These are phyloP conservation scores for Dendrobium catenatum DNA, from an alignment of 106 monocot genomes.

Conservation along the genomic window DNA sequence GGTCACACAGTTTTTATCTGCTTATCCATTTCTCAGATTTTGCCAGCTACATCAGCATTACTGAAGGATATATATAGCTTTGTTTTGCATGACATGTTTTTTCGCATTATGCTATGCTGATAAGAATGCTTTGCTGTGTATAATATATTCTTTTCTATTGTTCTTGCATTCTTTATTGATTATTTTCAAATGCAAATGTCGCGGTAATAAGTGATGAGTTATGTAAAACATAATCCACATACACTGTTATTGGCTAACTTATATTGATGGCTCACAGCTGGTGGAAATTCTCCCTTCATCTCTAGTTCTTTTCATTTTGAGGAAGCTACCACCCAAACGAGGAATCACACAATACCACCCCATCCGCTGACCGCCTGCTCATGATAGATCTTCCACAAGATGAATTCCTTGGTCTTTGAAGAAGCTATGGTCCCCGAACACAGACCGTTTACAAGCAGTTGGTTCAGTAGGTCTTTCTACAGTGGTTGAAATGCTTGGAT, in stretches of 20 bases:
- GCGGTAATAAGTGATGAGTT: no score
- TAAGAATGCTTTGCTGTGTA: no score
- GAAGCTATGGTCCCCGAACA: background rate
- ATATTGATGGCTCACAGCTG: slow-evolving; percentile 1
- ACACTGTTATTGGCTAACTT: background rate
- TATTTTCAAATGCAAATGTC: no score
- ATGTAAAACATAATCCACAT: background rate
- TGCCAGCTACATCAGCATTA: no score
- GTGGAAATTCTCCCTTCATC: slow-evolving; percentile 28
- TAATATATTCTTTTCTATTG: no score
- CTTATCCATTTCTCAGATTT: no score
- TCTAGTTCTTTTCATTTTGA: slow-evolving; percentile 19
- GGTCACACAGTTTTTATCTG: no score
- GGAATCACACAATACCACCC: slow-evolving; percentile 21
- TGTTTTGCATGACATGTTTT: no score
- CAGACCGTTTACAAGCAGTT: no score
- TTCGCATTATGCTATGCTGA: no score
- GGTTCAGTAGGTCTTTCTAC: background rate
- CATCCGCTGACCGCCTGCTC: slow-evolving; percentile 5
- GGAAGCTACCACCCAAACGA: slow-evolving; percentile 24
- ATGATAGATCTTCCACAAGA: background rate
- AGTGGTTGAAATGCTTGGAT: background rate
- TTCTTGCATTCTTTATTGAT: no score
- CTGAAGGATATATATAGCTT: no score
- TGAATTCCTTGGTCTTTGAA: background rate